phyloP scores from a whole-genome alignment of 192 early-diverging fungal species.

The Globomyces pollinis-pini region DNA sequence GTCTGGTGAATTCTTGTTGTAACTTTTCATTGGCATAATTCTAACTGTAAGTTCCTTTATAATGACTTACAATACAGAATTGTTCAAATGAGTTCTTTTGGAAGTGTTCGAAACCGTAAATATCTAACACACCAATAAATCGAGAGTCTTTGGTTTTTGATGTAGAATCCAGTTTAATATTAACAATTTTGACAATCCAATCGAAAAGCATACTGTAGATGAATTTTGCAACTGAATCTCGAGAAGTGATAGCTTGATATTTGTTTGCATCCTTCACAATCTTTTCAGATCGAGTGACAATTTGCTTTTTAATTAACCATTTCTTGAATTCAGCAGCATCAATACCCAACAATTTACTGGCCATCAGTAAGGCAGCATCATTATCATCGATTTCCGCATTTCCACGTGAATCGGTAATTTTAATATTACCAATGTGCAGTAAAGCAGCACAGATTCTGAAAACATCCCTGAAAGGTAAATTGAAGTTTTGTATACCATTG shows the following conservation, averaged over 20 bases:
- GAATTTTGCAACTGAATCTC: constrained; percentile 95
- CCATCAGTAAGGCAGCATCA: constrained; percentile 63
- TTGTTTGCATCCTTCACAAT: constrained; percentile 73
- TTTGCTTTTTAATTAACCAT: constrained; percentile 93
- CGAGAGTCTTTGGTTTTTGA: constrained; percentile 38
- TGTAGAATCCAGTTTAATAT: constrained; percentile 58
- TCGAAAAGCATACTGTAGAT: constrained; percentile 94
- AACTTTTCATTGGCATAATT: constrained; percentile 91
- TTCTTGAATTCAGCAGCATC: constrained; percentile 75
- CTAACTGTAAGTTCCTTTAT: too few relatives aligned
- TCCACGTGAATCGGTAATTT: constrained; percentile 62
- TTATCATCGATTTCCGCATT: constrained; percentile 67
- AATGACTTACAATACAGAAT: constrained; percentile 99
- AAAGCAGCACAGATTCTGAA: constrained; percentile 86
- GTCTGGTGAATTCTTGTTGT: constrained; percentile 97
- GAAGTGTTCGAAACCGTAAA: constrained; percentile 99
- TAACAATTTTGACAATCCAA: constrained; percentile 89
- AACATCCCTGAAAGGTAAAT: constrained; percentile 40
- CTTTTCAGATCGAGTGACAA: constrained; percentile 83
- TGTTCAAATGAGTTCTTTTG: constrained; percentile 99
- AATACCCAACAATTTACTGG: constrained; percentile 70
- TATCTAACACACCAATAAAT: constrained; percentile 99
- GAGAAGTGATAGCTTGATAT: constrained; percentile 65
- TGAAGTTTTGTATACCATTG: constrained; percentile 84
- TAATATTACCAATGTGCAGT: constrained; percentile 93